Conservation (phyloP, 2,329 filamentous ascomycete genomes). For the Microdochium trichocladiopsis region DNA sequence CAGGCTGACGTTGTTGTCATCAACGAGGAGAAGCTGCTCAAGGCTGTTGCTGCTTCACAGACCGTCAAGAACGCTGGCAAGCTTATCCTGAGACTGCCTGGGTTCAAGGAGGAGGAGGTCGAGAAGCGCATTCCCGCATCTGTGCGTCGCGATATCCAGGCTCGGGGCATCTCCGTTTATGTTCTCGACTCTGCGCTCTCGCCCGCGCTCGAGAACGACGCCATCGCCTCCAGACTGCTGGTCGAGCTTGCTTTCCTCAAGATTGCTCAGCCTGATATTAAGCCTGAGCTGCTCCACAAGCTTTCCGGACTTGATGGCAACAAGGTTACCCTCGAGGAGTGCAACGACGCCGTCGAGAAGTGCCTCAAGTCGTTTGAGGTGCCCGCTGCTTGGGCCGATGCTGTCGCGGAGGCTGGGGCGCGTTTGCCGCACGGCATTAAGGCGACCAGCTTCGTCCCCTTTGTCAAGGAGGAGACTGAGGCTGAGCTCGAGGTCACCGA, state of each 20-base stretch:
- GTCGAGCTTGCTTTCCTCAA: conserved; percentile 79
- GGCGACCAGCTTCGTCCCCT: conserved; percentile 74
- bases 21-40: conserved; percentile 72
- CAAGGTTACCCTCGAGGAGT: conserved; percentile 40
- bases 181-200: conserved; percentile 67
- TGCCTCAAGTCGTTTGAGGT: conserved; percentile 68
- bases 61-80: conserved; percentile 64
- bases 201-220: conserved; percentile 60
- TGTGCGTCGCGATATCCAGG: conserved; percentile 64
- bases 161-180: conserved; percentile 65
- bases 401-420: conserved; percentile 49
- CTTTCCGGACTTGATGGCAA: conserved; percentile 53
- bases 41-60: conserved; percentile 67
- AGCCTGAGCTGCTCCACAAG: conserved; percentile 58
- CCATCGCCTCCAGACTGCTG: conserved; percentile 56
- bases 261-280: conserved; percentile 60
- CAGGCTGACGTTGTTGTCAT: conserved; percentile 75
- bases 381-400: conserved; percentile 72
- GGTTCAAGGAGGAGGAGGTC: conserved; percentile 78
- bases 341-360: conserved; percentile 60
- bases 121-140: conserved; percentile 75
- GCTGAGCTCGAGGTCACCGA: conserved; percentile 57
- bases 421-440: conserved; percentile 58
- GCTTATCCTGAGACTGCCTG: conserved; percentile 68
- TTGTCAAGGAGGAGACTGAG: conserved; percentile 70